Evolutionary conservation across 768 basidiomycete genomes (phyloP).

Genomic region (Lentinula edodes): DNA sequence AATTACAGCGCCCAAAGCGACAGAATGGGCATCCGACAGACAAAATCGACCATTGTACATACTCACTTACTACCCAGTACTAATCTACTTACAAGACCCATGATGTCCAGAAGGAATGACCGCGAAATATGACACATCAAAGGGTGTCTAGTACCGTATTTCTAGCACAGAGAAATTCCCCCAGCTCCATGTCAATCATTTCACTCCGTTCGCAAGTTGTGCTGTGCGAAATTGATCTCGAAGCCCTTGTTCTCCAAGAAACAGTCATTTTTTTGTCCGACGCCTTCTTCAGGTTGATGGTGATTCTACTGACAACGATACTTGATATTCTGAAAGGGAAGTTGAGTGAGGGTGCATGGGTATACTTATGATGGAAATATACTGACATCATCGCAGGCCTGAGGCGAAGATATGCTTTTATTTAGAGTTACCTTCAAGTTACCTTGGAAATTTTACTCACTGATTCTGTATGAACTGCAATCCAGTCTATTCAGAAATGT

Average conservation of each 20-base stretch:
- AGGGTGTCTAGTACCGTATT: background rate
- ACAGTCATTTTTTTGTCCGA: background rate
- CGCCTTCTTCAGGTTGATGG: conserved; percentile 13
- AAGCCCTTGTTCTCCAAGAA: conserved; percentile 3
- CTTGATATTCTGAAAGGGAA: conserved; percentile 9
- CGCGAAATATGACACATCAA: background rate
- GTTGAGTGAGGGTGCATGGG: too few relatives aligned
- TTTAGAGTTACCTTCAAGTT: background rate
- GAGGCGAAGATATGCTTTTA: background rate
- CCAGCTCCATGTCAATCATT: background rate
- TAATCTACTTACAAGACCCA: too few relatives aligned
- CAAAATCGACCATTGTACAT: too few relatives aligned
- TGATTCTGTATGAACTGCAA: conserved; percentile 9
- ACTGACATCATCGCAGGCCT: conserved; percentile 1
- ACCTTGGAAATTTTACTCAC: background rate
- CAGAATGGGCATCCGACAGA: too few relatives aligned
- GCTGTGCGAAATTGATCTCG: background rate
- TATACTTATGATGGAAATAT: background rate
- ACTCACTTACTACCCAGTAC: too few relatives aligned
- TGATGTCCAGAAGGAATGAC: too few relatives aligned
- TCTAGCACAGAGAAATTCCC: background rate
- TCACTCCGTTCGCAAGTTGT: background rate
- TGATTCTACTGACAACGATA: conserved; percentile 15
- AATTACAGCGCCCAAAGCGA: too few relatives aligned
- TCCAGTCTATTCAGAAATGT: background rate